A percentile compares a stretch with the other conserved stretches of the same genome.
These are phyloP conservation scores for Blastocystis sp. DNA, from an alignment of 352 stramenopile genomes.

Conservation along the genomic window DNA sequence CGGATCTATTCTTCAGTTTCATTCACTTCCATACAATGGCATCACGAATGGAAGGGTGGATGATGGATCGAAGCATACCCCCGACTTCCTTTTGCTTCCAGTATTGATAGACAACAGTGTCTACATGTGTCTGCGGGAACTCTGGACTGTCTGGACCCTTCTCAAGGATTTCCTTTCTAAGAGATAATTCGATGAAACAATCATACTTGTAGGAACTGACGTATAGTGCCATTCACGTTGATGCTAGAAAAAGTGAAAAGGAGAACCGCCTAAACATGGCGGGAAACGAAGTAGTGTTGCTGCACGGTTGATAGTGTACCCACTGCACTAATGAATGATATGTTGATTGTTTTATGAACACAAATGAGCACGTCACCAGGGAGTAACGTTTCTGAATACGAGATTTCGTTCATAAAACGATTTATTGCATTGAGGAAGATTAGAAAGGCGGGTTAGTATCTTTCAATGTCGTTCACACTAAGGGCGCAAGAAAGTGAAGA, in stretches of 20 bases:
- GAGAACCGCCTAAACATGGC: background rate
- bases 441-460: no score
- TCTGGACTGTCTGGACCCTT: background rate
- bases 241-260: background rate
- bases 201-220: background rate
- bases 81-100: background rate
- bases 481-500: no score
- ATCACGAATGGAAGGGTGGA: background rate
- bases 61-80: background rate
- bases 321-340: no score
- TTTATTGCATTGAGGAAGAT: no score
- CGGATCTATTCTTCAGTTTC: background rate
- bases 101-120: background rate
- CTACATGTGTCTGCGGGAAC: background rate
- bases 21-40: background rate
- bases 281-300: background rate
- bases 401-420: no score
- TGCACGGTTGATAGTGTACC: no score
- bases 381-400: no score
- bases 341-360: no score
- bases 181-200: background rate
- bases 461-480: no score
- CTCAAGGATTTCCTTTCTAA: constrained; percentile 6
- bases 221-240: background rate
- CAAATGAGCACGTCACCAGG: no score